Evolutionary conservation across 2,329 filamentous ascomycete genomes (phyloP), one percentile per base, ranked within the genome.

Genomic region (Botrytis paeoniae): DNA sequence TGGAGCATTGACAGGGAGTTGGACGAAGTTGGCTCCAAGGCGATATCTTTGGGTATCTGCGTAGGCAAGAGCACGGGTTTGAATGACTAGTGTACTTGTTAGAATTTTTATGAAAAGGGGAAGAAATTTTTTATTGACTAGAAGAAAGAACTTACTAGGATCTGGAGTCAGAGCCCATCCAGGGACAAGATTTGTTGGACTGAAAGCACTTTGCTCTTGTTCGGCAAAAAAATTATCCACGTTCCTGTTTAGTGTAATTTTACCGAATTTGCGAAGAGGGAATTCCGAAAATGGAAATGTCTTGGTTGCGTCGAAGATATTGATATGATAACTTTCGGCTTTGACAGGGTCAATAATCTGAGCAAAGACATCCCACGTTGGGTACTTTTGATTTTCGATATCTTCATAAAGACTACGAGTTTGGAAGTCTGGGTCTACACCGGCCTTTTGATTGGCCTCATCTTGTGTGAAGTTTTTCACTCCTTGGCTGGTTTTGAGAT

Each of bases 171-270:
- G 8, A 59, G 66, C 51, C 48, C 48, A 63, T 1, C 90, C 90
- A 2, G 90, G 89, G 1, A 88, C 85, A 81, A 92, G 82, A 79
- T 92, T 89, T 1, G 89, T 85, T 39, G 90, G 90, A 77, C 86
- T 89, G 85, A 92, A 92, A 1, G 89, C 88, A 25, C 87, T 85
- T 79, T 92, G 90, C 83, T 93, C 91, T 69, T 92, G 90, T 77
- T 91, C 88, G 70, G 86, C 85, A 74, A 89, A 89, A 80, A 89
- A 89, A 80, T 89, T 89, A 78, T 85, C 79, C 1, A 85, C 83
- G 81, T 87, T 87, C 71, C 82, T 80, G 76, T 86, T 86, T 10
- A 87, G 77, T 0, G 81, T 83, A 74, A 87, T 80, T 73, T 83
- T 83, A 48, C 85, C 86, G 73, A 87, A 83, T 60, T 81, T 82